Evolutionary conservation across 768 basidiomycete genomes (phyloP), one percentile per base, ranked within the genome.

Genomic region (Mycena venus): DNA sequence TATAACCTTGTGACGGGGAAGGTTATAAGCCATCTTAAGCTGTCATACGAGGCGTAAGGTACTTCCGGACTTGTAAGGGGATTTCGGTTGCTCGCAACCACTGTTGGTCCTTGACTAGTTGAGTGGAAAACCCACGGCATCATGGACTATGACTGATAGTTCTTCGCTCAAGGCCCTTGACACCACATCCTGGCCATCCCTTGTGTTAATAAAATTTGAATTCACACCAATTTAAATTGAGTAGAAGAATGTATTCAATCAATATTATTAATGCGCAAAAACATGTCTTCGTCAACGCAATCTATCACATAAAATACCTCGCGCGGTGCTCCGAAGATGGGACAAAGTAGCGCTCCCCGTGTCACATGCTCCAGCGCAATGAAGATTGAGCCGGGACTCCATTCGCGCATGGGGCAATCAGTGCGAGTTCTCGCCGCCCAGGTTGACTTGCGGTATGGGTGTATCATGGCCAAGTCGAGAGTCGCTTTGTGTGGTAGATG

Each of bases 331-430:
- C 64, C 40, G 10, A 60, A 68, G 10, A 68, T 60, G 3, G 55
- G 56, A 27, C 67, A 68, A 12, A 68, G 40, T n/a, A 68, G 17
- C 5, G 67, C 56, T 31, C 67, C 67, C 4, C 67, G n/a, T n/a
- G n/a, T n/a, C n/a, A n/a, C n/a, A n/a, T n/a, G n/a, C n/a, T n/a
- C n/a, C n/a, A n/a, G n/a, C n/a, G n/a, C n/a, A n/a, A n/a, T n/a
- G n/a, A n/a, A n/a, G n/a, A n/a, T n/a, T n/a, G n/a, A n/a, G n/a
- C n/a, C n/a, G n/a, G n/a, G n/a, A n/a, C n/a, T n/a, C n/a, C n/a
- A n/a, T n/a, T n/a, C n/a, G n/a, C n/a, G n/a, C n/a, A n/a, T n/a
- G n/a, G n/a, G n/a, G n/a, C n/a, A n/a, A n/a, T n/a, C n/a, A n/a
- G n/a, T n/a, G n/a, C n/a, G n/a, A n/a, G n/a, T n/a, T n/a, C n/a